phyloP scores from a whole-genome alignment of 768 basidiomycete genomes.

The Terana coerulea region DNA sequence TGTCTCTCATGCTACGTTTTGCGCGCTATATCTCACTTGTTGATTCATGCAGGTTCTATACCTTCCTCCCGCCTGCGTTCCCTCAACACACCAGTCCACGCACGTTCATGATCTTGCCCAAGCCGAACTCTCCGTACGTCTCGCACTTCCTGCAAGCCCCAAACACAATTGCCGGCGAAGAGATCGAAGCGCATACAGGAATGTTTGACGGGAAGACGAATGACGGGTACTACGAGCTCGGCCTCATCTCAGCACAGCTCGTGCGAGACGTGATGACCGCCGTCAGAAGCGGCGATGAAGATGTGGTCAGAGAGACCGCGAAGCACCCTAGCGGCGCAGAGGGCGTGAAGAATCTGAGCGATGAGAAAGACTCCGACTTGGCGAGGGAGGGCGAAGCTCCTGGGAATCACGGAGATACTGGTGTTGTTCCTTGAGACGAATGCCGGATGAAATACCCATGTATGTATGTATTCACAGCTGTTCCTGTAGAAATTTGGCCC shows the following conservation, averaged over 20 bases:
- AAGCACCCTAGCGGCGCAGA: conserved; percentile 8
- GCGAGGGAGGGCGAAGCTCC: conserved; percentile 6
- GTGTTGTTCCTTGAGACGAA: too few relatives aligned
- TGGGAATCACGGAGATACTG: too few relatives aligned
- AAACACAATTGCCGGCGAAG: conserved; percentile 69
- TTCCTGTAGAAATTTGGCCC: too few relatives aligned
- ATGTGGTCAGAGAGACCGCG: conserved; percentile 2
- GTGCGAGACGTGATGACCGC: conserved; percentile 53
- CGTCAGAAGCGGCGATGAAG: conserved; percentile 7
- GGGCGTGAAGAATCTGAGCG: conserved; percentile 8
- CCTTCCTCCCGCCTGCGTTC: conserved; percentile 66
- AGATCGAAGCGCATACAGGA: conserved; percentile 80
- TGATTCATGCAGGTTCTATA: conserved; percentile 62
- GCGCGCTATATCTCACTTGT: neutral
- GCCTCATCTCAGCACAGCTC: conserved; percentile 58
- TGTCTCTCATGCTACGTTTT: neutral
- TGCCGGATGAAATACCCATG: too few relatives aligned
- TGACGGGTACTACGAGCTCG: conserved; percentile 88
- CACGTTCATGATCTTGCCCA: conserved; percentile 79
- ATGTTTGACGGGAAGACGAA: conserved; percentile 84
- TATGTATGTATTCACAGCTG: too few relatives aligned
- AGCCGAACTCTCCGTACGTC: conserved; percentile 38
- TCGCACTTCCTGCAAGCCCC: conserved; percentile 57
- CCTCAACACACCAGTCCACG: conserved; percentile 51
- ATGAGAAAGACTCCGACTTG: conserved; percentile 7